These are phyloP conservation scores for Sporothrix inflata DNA, from an alignment of 2,329 filamentous ascomycete species.

Conservation along the genomic window DNA sequence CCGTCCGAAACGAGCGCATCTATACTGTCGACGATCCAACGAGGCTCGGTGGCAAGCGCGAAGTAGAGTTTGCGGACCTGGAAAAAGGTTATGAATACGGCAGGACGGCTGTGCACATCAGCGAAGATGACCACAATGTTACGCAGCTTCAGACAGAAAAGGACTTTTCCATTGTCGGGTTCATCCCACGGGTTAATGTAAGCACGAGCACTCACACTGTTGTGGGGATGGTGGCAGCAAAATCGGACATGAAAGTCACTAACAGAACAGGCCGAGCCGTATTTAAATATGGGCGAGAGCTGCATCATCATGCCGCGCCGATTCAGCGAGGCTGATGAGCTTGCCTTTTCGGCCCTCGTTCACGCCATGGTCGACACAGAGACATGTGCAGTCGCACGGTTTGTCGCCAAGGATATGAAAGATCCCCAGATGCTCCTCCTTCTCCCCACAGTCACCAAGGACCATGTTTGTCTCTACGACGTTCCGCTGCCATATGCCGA, in stretches of 20 bases:
- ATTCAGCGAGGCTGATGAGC: conserved; percentile 76
- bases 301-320: conserved; percentile 77
- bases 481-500: conserved; percentile 91
- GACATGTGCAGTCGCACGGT: conserved; percentile 81
- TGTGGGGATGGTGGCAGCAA: background rate
- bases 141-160: conserved; percentile 82
- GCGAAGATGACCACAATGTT: conserved; percentile 81
- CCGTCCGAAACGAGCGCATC: conserved; percentile 74
- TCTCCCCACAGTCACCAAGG: conserved; percentile 75
- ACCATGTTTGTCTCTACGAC: conserved; percentile 85
- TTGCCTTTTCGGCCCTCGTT: conserved; percentile 87
- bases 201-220: conserved; percentile 36
- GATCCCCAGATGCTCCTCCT: conserved; percentile 77
- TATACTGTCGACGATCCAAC: conserved; percentile 80
- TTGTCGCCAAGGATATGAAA: conserved; percentile 83
- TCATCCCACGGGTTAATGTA: conserved; percentile 74
- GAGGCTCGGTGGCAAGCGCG: conserved; percentile 75
- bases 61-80: conserved; percentile 79
- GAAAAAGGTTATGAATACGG: conserved; percentile 96
- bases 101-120: conserved; percentile 86
- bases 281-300: conserved; percentile 80
- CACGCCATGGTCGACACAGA: conserved; percentile 84
- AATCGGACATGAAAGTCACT: background rate
- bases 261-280: conserved; percentile 70
- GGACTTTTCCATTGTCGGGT: conserved; percentile 81